Evolutionary conservation across 768 basidiomycete species (phyloP).

Genomic region (Leccinum broughii): DNA sequence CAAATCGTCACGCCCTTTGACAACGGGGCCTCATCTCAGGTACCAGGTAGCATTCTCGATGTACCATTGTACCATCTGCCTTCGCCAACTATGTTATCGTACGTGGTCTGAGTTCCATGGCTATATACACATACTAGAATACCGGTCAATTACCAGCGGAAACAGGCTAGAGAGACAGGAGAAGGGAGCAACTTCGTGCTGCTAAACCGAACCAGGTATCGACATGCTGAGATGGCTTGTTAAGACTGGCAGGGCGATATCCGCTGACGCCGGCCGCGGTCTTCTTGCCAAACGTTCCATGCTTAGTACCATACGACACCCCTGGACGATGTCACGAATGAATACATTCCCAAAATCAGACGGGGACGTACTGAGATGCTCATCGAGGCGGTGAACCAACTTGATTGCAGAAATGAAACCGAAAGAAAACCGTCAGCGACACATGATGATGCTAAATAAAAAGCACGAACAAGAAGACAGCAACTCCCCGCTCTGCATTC

Average conservation of each 20-base stretch:
- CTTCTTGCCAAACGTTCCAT: slow-evolving; percentile 24
- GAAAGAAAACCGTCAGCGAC: slow-evolving; percentile 3
- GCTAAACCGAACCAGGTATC: neutral
- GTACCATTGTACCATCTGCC: neutral
- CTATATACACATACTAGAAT: neutral
- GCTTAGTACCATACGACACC: slow-evolving; percentile 26
- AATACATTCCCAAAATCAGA: neutral
- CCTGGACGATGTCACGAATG: slow-evolving; percentile 12
- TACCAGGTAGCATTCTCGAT: neutral
- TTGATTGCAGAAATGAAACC: neutral
- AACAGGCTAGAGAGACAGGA: neutral
- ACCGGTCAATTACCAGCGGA: neutral
- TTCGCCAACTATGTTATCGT: neutral
- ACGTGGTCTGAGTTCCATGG: neutral
- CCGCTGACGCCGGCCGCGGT: neutral
- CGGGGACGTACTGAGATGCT: slow-evolving; percentile 15
- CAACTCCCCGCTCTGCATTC: slow-evolving; percentile 3
- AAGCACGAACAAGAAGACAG: slow-evolving; percentile 15
- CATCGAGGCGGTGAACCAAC: slow-evolving; percentile 14
- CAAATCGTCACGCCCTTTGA: no score
- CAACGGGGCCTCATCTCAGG: no score
- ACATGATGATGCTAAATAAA: neutral
- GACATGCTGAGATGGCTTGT: slow-evolving; percentile 14
- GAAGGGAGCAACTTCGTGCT: neutral
- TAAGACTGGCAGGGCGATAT: neutral